Evolutionary conservation across 192 early-diverging fungal species (phyloP), one percentile per base, ranked within the genome.

Genomic region (Podila clonocystis): DNA sequence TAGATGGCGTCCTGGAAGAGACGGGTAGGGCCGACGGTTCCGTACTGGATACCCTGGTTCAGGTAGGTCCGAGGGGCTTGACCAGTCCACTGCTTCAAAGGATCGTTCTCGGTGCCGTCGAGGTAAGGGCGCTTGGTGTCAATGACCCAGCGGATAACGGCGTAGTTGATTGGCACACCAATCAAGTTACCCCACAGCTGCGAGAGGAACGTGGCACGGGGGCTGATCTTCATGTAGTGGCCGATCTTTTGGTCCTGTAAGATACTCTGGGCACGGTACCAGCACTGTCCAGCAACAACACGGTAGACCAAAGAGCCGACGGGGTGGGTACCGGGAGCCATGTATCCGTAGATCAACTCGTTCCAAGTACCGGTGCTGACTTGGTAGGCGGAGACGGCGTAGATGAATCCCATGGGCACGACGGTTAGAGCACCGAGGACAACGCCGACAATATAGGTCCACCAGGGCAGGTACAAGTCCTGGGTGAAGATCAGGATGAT

Each of bases 221-320:
- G 74, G 38, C 75, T 83, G 68, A 76, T 55, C 75, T 84, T 80
- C 77, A 80, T 80, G 58, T 80, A 80, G 45, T 80, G 77, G 28
- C 77, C 77, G 50, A 80, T 73, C 71, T 80, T 80, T 55, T 80
- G 77, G 50, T 80, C 77, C 24, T 65, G 77, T 29, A 84, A 60
- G 22, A 84, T 84, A 38, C 68, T 72, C 57, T 84, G 83, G 12
- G 83, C 83, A 58, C 83, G 83, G 67, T 84, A 84, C 83, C 83
- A 84, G 58, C 76, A 82, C 65, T 84, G 76, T 38, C 76, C 83
- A 67, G 83, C 76, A 30, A 84, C 77, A 31, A 76, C 75, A 67
- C 68, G 69, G 41, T 84, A 84, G 19, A 84, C 76, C 41, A 70
- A 68, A 1, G 71, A 68, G 17, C 77, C 77, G 17, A 80, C 77